Conservation (phyloP, 306 rosid genomes). For the Trifolium dubium region DNA sequence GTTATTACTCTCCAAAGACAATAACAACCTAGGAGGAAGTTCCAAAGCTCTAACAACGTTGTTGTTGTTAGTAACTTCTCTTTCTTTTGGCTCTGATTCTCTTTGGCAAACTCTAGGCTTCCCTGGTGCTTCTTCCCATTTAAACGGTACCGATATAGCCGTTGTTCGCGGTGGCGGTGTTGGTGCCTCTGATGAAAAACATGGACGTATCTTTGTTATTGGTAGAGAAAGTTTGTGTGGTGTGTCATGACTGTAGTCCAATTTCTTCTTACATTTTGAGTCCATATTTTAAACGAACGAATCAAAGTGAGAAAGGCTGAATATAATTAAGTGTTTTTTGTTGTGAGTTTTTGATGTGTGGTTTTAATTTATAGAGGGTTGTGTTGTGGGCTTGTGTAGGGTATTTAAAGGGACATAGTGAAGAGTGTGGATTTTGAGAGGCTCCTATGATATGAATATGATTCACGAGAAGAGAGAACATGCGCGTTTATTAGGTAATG, state of each 20-base stretch:
- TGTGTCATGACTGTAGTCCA: neutral
- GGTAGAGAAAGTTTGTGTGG: constrained; percentile 53
- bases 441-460: constrained; percentile 56
- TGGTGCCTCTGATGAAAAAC: constrained; percentile 41
- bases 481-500: constrained; percentile 26
- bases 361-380: constrained; percentile 41
- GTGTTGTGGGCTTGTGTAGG: neutral
- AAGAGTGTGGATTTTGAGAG: constrained; percentile 51
- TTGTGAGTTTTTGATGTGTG: constrained; percentile 1
- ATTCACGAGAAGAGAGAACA: constrained; percentile 63
- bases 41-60: constrained; percentile 59
- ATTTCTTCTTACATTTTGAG: neutral
- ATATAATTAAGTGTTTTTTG: constrained; percentile 19
- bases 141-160: constrained; percentile 68
- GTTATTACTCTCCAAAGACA: constrained; percentile 41
- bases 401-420: constrained; percentile 13
- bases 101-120: constrained; percentile 55
- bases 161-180: constrained; percentile 62
- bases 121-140: constrained; percentile 96
- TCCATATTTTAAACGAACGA: constrained; percentile 17
- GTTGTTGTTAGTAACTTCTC: neutral
- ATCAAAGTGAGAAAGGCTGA: neutral
- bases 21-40: constrained; percentile 84
- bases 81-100: constrained; percentile 36
- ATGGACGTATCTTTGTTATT: constrained; percentile 29